Percentiles rank a stretch among this genome's conserved stretches.
phyloP scores from a whole-genome alignment of 371 early-diverging fungal species.

The Mucor indicus region DNA sequence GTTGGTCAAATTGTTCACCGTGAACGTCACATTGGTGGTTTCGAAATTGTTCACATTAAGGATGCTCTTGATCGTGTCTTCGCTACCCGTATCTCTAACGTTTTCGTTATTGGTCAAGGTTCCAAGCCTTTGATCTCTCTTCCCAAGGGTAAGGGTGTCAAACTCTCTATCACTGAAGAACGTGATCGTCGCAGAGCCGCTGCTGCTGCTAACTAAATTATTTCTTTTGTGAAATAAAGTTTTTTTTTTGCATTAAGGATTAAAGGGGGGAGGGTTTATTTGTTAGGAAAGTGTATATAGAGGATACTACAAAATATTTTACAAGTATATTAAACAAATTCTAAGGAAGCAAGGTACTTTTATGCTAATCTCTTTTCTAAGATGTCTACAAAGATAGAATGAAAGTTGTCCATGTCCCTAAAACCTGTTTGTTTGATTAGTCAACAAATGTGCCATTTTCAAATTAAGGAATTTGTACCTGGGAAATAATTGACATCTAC shows the following conservation, averaged over 20 bases:
- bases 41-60: conserved; percentile 94
- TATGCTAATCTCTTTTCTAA: conserved; percentile 19
- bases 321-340: too few species aligned
- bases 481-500: conserved; percentile 54
- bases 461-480: too few species aligned
- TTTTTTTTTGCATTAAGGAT: not conserved
- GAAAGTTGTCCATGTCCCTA: conserved; percentile 21
- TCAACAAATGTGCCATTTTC: too few species aligned
- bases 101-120: conserved; percentile 87
- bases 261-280: not conserved
- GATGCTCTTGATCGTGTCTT: conserved; percentile 87
- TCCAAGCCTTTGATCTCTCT: conserved; percentile 86
- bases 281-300: too few species aligned
- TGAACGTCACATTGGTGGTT: conserved; percentile 97
- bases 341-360: too few species aligned
- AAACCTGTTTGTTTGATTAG: too few species aligned
- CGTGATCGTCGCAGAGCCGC: conserved; percentile 85
- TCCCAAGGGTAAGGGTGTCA: conserved; percentile 36
- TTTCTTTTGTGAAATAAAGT: too few species aligned
- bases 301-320: too few species aligned
- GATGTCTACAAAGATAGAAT: conserved; percentile 24
- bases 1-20: conserved; percentile 97
- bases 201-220: conserved; percentile 37
- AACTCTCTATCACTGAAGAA: conserved; percentile 74
- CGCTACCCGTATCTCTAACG: conserved; percentile 90